Evolutionary conservation across 371 early-diverging fungal species (phyloP).

Genomic region (Gilbertella persicaria): DNA sequence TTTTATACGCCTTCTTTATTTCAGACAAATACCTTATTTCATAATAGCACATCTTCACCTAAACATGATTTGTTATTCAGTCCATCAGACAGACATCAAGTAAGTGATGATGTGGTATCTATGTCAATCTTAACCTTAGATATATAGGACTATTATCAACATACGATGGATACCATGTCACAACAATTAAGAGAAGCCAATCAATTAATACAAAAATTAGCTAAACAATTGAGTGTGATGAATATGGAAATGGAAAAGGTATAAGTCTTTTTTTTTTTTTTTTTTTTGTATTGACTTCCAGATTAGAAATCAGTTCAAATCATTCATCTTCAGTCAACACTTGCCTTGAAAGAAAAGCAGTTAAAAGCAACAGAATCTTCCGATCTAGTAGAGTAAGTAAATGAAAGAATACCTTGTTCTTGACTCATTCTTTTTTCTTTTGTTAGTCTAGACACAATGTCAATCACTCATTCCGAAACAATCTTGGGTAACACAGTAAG

Average conservation of each 20-base stretch:
- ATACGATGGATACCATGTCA: constrained; percentile 11
- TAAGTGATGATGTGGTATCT: constrained; percentile 5
- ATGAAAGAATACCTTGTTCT: not conserved
- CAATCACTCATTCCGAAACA: not conserved
- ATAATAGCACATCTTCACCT: constrained; percentile 20
- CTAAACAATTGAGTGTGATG: constrained; percentile 15
- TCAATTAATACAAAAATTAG: constrained; percentile 23
- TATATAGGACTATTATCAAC: constrained; percentile 10
- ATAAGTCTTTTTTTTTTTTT: not conserved
- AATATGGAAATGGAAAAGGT: constrained; percentile 16
- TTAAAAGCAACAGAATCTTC: too few species aligned
- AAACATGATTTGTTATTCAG: constrained; percentile 11
- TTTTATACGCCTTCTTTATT: constrained; percentile 21
- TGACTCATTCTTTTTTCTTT: not conserved
- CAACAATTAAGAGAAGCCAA: constrained; percentile 27
- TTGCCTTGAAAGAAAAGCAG: too few species aligned
- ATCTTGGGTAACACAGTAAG: not conserved
- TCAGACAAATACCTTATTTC: constrained; percentile 5
- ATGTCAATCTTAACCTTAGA: too few species aligned
- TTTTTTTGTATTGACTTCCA: too few species aligned
- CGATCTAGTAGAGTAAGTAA: constrained; percentile 1
- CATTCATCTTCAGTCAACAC: constrained; percentile 24
- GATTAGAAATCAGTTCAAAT: constrained; percentile 27
- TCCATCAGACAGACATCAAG: too few species aligned
- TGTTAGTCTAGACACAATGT: not conserved